These are phyloP conservation scores for Coprinopsis strossmayeri DNA, from an alignment of 768 basidiomycete species.

Conservation along the genomic window DNA sequence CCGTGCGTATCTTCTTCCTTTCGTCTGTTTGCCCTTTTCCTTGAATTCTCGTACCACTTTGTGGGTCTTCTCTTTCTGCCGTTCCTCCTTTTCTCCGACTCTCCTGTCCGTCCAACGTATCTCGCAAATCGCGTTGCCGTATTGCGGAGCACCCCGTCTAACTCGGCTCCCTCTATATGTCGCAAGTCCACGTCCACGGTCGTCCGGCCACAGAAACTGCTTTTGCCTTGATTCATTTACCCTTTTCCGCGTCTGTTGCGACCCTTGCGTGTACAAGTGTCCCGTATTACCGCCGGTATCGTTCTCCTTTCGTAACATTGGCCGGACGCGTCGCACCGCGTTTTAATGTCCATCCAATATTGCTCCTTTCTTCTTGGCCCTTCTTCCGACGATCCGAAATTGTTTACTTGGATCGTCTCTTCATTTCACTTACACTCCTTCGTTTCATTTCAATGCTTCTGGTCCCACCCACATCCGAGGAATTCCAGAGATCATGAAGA, in stretches of 20 bases:
- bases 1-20: slow-evolving; percentile 39
- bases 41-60: too few species aligned
- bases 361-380: too few species aligned
- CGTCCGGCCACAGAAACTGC: not conserved
- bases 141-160: not conserved
- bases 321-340: not conserved
- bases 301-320: too few species aligned
- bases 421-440: not conserved
- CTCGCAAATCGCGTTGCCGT: not conserved
- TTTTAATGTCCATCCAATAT: too few species aligned
- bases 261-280: not conserved
- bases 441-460: not conserved
- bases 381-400: too few species aligned
- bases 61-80: slow-evolving; percentile 1
- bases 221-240: not conserved
- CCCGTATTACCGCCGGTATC: not conserved
- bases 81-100: not conserved
- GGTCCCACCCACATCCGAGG: not conserved
- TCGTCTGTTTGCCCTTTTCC: not conserved
- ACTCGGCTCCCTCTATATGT: not conserved
- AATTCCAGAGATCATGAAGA: not conserved
- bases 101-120: not conserved
- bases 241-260: not conserved
- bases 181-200: too few species aligned
- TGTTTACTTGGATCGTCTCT: too few species aligned